These are phyloP conservation scores for Globisporangium apiculatum DNA, from an alignment of 352 stramenopile species.

Conservation along the genomic window DNA sequence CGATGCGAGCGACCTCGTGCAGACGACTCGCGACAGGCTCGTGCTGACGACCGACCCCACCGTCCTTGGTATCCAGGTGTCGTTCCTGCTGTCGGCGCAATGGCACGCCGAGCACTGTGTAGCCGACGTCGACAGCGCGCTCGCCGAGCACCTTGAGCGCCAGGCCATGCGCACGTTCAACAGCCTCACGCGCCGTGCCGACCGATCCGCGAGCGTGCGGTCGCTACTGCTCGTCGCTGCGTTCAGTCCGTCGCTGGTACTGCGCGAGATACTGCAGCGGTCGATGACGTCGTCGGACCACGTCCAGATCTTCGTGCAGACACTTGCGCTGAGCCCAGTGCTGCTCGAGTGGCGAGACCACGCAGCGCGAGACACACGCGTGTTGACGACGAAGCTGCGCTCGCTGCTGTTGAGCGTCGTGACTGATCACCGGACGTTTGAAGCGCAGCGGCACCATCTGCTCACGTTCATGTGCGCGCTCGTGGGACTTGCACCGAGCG, in stretches of 20 bases:
- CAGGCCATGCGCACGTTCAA: slow-evolving; percentile 24
- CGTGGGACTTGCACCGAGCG: background rate
- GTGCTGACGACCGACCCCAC: slow-evolving; percentile 6
- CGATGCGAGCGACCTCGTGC: slow-evolving; percentile 9
- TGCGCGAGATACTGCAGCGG: slow-evolving; percentile 19
- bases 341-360: slow-evolving; percentile 20
- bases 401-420: slow-evolving; percentile 16
- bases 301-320: slow-evolving; percentile 16
- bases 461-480: slow-evolving; percentile 20
- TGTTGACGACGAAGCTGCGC: slow-evolving; percentile 22
- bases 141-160: slow-evolving; percentile 13
- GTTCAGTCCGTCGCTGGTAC: slow-evolving; percentile 21
- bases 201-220: slow-evolving; percentile 9
- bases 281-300: slow-evolving; percentile 15
- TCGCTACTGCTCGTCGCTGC: slow-evolving; percentile 18
- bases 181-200: slow-evolving; percentile 17
- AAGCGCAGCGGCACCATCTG: slow-evolving; percentile 21
- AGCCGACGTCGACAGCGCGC: slow-evolving; percentile 2
- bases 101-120: slow-evolving; percentile 12
- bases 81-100: slow-evolving; percentile 27
- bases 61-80: slow-evolving; percentile 19
- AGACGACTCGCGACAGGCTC: slow-evolving; percentile 20
- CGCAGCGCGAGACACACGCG: background rate
- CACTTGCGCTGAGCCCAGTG: slow-evolving; percentile 22
- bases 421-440: slow-evolving; percentile 14